Base-by-base conservation (phyloP, 2,329 filamentous ascomycete species). In the Xylariales sp. region DNA sequence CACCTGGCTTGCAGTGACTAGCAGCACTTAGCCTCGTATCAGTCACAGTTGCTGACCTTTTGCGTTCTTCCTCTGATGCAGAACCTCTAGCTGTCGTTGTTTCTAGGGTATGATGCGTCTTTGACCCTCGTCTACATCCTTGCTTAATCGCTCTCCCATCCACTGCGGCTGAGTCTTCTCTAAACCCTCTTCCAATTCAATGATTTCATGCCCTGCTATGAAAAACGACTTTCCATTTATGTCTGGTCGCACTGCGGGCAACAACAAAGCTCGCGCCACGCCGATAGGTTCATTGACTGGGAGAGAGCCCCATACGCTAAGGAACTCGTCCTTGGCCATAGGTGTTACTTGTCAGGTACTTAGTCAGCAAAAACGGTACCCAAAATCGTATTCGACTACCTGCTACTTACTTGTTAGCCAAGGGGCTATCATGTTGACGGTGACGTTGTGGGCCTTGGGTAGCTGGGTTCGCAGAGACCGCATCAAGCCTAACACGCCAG, bases 211-310 rank as follows among this genome's bases (percentile, higher is more conserved):
- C 4, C 34, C 34, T 8, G 34, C 34, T 8, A 37, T 22, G n/a
- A 37, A 37, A 10, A 37, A 37, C n/a, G 34, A 20, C n/a, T 37
- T 37, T 11, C 34, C 34, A n/a, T 37, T 37, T 12, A 37, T n/a
- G 5, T 28, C 20, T 9, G 5, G 19, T 16, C 34, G 34, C 15
- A 20, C 14, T 10, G 19, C 19, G 10, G 34, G 34, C 12, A 37
- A 9, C 4, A 37, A n/a, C 8, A 37, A 22, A n/a, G 34, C 22
- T 8, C 22, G 34, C 4, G 34, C 34, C 19, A 37, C 22, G 10
- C 34, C 34, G 7, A 15, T 16, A 20, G 34, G 20, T 9, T 24
- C n/a, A 16, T 37, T 37, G 4, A 14, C 8, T 4, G 34, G 34
- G 9, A 37, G 21, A n/a, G 3, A 16, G 21, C n/a, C 22, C 34